Base-by-base conservation (phyloP, 192 early-diverging fungal genomes). In the Coemansia nantahalensis region DNA sequence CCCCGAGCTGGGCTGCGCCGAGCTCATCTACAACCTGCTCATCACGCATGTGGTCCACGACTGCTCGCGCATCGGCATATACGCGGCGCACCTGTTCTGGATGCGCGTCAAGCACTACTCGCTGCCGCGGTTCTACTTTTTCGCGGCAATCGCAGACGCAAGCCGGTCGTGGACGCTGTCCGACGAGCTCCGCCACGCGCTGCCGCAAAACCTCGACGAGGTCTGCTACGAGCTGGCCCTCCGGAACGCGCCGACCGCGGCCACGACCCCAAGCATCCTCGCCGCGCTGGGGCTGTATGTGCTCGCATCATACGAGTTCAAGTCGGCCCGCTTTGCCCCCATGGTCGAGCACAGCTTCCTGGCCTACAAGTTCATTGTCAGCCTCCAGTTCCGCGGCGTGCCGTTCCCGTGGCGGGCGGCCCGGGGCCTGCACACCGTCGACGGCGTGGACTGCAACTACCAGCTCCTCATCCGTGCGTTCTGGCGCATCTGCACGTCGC, bases 11-110 rank as follows among this genome's bases (percentile, higher is more conserved):
- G 73, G 73, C 7, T 49, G 65, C 46, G 47, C 65, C 6, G 73
- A 77, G 57, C 73, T 77, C 26, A 45, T 77, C 12, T 77, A 77
- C 61, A 77, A 77, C 30, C 62, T 77, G 54, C 54, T 77, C 36
- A 77, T 77, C 45, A 77, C 56, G 12, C 57, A 65, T 39, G 73
- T 65, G 17, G 73, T 77, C 13, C 73, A 68, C 46, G 73, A 77
- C 57, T 77, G 60, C 51, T 65, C 65, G 40, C 73, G 73, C 46
- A 51, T 68, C n/a, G 57, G 65, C 41, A 77, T 77, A 35, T 68
- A 77, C 58, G 51, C 45, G 10, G 61, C 73, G 32, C 73, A 63
- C 45, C 22, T 77, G 37, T 68, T 68, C 47, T 77, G 73, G 73
- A 56, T 77, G 73, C 73, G 73, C 5, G 65, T 68, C 33, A 52